phyloP scores from a whole-genome alignment of 2,329 filamentous ascomycete genomes.

The Pyrenophora teres region DNA sequence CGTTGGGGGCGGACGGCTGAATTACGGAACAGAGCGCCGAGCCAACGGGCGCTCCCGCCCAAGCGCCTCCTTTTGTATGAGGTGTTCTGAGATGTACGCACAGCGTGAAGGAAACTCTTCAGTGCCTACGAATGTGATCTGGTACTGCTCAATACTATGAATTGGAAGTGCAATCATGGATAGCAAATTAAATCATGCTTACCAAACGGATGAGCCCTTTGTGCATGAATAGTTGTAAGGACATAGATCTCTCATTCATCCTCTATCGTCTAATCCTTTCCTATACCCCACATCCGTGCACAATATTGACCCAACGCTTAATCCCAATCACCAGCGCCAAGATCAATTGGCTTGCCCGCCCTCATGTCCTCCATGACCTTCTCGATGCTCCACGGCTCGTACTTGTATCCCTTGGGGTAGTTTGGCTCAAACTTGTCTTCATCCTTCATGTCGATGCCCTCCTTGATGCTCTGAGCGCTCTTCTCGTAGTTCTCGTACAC shows the following conservation, averaged over 20 bases:
- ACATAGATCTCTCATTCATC: too few species aligned
- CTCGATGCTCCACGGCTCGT: conserved; percentile 50
- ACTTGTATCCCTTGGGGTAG: conserved; percentile 51
- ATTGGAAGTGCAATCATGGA: too few species aligned
- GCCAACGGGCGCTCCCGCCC: neutral
- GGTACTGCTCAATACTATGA: neutral
- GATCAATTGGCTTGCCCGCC: conserved; percentile 40
- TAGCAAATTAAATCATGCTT: too few species aligned
- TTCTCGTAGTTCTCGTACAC: conserved; percentile 52
- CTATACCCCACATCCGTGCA: neutral
- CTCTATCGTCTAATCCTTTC: too few species aligned
- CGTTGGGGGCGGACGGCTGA: too few species aligned
- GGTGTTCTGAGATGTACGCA: neutral
- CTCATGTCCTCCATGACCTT: conserved; percentile 49
- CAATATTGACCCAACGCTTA: conserved; percentile 7
- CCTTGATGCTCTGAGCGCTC: conserved; percentile 49
- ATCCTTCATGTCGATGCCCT: conserved; percentile 51
- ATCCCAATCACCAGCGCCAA: conserved; percentile 46
- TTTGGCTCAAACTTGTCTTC: conserved; percentile 51
- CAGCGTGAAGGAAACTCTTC: neutral
- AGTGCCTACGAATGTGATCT: too few species aligned
- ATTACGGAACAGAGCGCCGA: neutral
- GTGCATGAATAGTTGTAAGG: too few species aligned
- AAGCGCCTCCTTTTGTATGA: neutral
- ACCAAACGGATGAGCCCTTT: too few species aligned